phyloP scores from a whole-genome alignment of 2,329 filamentous ascomycete species.

The Alternaria brassicae region DNA sequence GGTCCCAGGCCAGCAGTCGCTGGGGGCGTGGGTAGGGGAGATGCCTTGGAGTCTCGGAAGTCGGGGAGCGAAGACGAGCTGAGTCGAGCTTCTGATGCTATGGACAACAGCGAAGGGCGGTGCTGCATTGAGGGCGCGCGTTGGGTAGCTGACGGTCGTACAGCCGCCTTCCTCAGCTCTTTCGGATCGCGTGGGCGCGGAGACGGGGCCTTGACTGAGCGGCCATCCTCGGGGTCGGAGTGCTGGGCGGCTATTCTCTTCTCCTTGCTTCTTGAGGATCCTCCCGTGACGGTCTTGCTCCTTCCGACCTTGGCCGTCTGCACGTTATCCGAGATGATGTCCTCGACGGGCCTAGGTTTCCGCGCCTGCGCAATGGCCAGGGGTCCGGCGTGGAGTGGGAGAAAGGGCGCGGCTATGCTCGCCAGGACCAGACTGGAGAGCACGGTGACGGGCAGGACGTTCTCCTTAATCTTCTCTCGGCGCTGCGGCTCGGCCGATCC shows the following conservation, averaged over 20 bases:
- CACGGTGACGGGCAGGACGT: constrained; percentile 79
- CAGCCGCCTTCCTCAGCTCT: constrained; percentile 40
- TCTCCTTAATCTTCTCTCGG: constrained; percentile 80
- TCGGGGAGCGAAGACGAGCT: constrained; percentile 74
- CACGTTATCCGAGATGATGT: constrained; percentile 66
- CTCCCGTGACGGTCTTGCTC: constrained; percentile 71
- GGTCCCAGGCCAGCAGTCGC: constrained; percentile 52
- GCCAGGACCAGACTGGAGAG: constrained; percentile 81
- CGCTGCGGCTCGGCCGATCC: constrained; percentile 73
- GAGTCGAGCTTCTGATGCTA: constrained; percentile 66
- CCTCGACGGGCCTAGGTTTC: constrained; percentile 70
- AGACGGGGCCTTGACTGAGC: constrained; percentile 49
- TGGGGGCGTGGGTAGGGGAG: constrained; percentile 47
- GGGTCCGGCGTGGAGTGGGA: constrained; percentile 80
- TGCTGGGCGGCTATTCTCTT: constrained; percentile 48
- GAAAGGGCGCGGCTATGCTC: constrained; percentile 74
- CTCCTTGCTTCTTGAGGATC: constrained; percentile 53
- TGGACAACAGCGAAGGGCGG: constrained; percentile 60
- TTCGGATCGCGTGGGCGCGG: constrained; percentile 35
- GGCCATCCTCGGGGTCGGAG: constrained; percentile 48
- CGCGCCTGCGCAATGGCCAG: constrained; percentile 82
- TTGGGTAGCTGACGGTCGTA: constrained; percentile 28
- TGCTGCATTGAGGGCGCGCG: constrained; percentile 43
- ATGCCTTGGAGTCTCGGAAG: constrained; percentile 59
- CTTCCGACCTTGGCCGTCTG: constrained; percentile 66